These are phyloP conservation scores for Zalerion maritima DNA, from an alignment of 495 filamentous ascomycete species.

Conservation along the genomic window DNA sequence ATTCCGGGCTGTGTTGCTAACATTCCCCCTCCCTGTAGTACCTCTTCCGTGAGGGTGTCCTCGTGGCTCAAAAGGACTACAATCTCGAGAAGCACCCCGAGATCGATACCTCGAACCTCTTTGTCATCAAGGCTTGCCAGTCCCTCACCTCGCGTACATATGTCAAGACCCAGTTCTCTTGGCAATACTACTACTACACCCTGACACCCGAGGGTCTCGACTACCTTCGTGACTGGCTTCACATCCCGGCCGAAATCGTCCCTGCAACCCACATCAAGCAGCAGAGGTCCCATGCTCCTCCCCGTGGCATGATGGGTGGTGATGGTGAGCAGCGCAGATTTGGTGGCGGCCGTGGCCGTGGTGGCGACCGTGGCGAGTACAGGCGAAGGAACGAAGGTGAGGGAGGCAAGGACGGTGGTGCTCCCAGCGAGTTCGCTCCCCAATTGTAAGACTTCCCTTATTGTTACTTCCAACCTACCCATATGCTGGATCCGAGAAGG, in stretches of 20 bases:
- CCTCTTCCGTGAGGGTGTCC: slow-evolving; percentile 99
- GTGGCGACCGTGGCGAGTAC: slow-evolving; percentile 59
- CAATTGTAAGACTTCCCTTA: slow-evolving; percentile 49
- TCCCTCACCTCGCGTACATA: slow-evolving; percentile 94
- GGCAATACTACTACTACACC: slow-evolving; percentile 99
- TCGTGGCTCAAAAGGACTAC: slow-evolving; percentile 98
- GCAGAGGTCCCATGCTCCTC: slow-evolving; percentile 95
- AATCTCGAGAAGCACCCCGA: slow-evolving; percentile 85
- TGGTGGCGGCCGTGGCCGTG: slow-evolving; percentile 44
- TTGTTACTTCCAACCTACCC: background rate
- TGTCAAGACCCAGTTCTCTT: slow-evolving; percentile 99
- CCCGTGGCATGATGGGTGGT: slow-evolving; percentile 96
- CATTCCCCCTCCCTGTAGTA: slow-evolving; percentile 42
- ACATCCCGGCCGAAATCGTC: slow-evolving; percentile 98
- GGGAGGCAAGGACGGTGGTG: slow-evolving; percentile 91
- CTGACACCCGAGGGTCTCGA: slow-evolving; percentile 98
- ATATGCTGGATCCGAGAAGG: background rate
- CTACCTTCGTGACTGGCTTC: slow-evolving; percentile 99
- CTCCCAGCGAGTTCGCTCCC: slow-evolving; percentile 88
- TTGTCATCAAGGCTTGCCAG: slow-evolving; percentile 94
- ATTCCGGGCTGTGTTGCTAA: slow-evolving; percentile 18
- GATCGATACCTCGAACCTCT: slow-evolving; percentile 98
- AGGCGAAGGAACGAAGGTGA: slow-evolving; percentile 74
- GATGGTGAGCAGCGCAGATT: slow-evolving; percentile 59
- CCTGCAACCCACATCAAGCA: slow-evolving; percentile 99